Evolutionary conservation across 2,329 filamentous ascomycete species (phyloP), one percentile per base, ranked within the genome.

Genomic region (Ophiostoma quercus): DNA sequence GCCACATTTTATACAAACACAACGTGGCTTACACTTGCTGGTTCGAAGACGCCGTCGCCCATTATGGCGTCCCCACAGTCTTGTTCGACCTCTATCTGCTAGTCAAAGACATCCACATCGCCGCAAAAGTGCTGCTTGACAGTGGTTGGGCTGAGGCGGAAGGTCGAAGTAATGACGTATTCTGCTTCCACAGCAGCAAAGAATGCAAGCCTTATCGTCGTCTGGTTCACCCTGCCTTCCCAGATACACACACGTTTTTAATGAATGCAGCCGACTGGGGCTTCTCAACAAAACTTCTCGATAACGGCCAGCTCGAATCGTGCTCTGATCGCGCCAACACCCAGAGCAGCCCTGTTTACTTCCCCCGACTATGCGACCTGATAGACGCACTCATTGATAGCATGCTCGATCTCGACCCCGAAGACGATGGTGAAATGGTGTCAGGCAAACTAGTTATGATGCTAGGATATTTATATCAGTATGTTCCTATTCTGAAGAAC

Each of bases 401-500:
- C 54, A 25, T 60, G 8, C 57, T 62, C 25, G 25, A 62, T 16
- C 43, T 47, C 16, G 4, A 19, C 19, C 43, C 16, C 11, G 2
- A 25, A 16, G 2, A 62, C 5, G 25, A 32, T 11, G 57, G 57
- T 16, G 57, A 12, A 4, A 3, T 6, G 2, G 57, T 62, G 16
- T 32, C 57, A 32, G 57, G 12, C 25, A 12, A 62, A 2, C 57
- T 62, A 11, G 5, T 16, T 16, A 62, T 62, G 25, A 62, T 62
- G 25, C 57, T 62, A 32, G 1, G 2, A 7, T 62, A 62, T 32
- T 25, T 62, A 7, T 62, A 62, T n/a, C 11, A 25, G 4, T 62
- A 68, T n/a, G 60, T 68, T 16, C 9, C 67, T 9, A 25, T 43
- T 22, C 22, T 68, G 19, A 70, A 70, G 39, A 22, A 41, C 41